Percentiles rank a stretch among this genome's conserved stretches.
These are phyloP conservation scores for Flaveria robusta DNA, from an alignment of 129 eudicot species.

Conservation along the genomic window DNA sequence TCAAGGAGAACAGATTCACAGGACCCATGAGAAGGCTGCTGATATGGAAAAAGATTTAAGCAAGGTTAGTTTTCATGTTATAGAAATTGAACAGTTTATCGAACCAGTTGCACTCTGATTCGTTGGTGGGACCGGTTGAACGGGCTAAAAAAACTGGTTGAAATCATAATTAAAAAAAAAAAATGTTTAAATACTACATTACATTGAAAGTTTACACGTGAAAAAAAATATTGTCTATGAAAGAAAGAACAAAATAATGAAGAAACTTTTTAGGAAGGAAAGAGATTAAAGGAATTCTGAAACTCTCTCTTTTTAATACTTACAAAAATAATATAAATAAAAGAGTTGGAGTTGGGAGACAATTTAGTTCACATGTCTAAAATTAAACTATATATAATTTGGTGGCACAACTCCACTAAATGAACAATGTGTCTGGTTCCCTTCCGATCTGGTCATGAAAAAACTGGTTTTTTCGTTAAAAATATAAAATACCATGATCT, in stretches of 20 bases:
- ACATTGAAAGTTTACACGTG: not conserved
- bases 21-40: constrained; percentile 81
- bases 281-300: not conserved
- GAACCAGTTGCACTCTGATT: not conserved
- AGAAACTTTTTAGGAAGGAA: not conserved
- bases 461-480: no score
- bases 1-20: constrained; percentile 91
- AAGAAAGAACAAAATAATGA: not conserved
- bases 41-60: constrained; percentile 77
- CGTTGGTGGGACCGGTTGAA: not conserved
- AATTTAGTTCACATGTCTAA: no score
- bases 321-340: no score
- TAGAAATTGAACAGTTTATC: not conserved
- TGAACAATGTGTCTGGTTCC: not conserved
- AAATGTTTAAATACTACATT: not conserved
- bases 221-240: not conserved
- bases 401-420: not conserved
- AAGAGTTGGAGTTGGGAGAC: no score
- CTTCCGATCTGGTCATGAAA: not conserved
- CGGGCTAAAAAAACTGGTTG: not conserved
- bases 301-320: not conserved
- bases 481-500: no score
- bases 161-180: not conserved
- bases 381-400: no score
- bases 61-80: constrained; percentile 45